Evolutionary conservation across 1,284 basidiomycete species (phyloP).

Genomic region (Ceratobasidium sp.): DNA sequence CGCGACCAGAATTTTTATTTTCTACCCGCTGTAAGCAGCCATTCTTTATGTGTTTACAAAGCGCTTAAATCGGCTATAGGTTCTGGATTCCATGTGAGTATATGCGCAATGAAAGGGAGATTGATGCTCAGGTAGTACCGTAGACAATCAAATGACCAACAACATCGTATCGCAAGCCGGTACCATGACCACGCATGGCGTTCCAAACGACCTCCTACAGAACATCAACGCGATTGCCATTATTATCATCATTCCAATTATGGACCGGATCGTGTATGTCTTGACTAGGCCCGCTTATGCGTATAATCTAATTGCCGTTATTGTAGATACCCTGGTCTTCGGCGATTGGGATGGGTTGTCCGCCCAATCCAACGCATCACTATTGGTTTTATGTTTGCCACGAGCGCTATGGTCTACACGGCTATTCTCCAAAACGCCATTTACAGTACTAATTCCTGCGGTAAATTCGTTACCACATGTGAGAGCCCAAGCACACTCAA

Average conservation of each 20-base stretch:
- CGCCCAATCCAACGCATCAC: constrained; percentile 80
- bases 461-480: constrained; percentile 67
- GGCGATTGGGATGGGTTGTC: constrained; percentile 75
- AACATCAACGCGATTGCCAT: constrained; percentile 36
- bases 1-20: constrained; percentile 60
- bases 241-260: constrained; percentile 40
- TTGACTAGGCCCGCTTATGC: background rate
- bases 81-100: constrained; percentile 41
- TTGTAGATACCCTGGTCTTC: constrained; percentile 74
- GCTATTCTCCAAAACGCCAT: constrained; percentile 79
- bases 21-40: constrained; percentile 27
- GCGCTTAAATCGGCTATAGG: background rate
- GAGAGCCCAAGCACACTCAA: constrained; percentile 69
- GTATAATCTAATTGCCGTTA: background rate
- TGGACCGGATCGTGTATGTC: constrained; percentile 34
- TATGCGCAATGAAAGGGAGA: constrained; percentile 7
- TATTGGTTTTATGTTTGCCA: constrained; percentile 64
- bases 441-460: constrained; percentile 77
- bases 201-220: constrained; percentile 38
- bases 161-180: constrained; percentile 44
- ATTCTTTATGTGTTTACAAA: background rate
- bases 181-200: constrained; percentile 29
- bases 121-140: background rate
- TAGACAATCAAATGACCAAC: constrained; percentile 42
- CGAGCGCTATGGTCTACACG: constrained; percentile 71